Base-by-base conservation (phyloP, 1,139 yeast species). In the Entelexis sorbosivorans region DNA sequence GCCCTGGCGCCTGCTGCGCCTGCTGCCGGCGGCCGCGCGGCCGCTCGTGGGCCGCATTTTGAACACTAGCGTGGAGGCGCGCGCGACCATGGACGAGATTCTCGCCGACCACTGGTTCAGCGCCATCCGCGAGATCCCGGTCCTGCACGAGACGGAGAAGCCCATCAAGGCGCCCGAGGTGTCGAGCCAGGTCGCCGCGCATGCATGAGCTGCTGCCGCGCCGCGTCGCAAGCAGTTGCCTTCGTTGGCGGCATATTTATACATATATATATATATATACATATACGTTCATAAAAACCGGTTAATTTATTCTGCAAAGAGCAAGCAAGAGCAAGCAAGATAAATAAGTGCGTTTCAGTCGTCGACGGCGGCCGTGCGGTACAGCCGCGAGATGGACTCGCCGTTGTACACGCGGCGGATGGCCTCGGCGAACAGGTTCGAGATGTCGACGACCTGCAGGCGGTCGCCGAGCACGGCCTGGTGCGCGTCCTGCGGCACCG, bases 361-460 rank as follows among this genome's bases (percentile, higher is more conserved):
- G 10, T 50, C 48, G 22, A 32, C 28, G 10, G 54, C 57, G 1
- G 52, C 59, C 34, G 86, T 89, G 63, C 88, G 96, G 69, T 91
- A 91, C 56, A 91, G 73, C 86, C 88, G 83, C 19, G 95, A 82
- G 20, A 91, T 95, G 29, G 91, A 80, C 71, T 91, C 99, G 59
- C 99, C 99, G 61, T 91, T 91, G 67, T 91, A 96, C 46, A 91
- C 89, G 66, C 99, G 75, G 66, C 99, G 75, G 48, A 91, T 87
- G 2, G 97, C 91, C 66, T 91, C 99, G 16, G 94, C 96, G 63
- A 91, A 82, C 17, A 89, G 79, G 54, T 85, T 73, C 7, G 95
- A 81, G 14, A 91, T 91, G 63, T 93, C 98, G 62, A 91, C 72
- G 9, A 89, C 89, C 61, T 84, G 95, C 46, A 87, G 70, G 63